Evolutionary conservation across 768 basidiomycete genomes (phyloP), one percentile per base, ranked within the genome.

Genomic region (Mrakia blollopis): DNA sequence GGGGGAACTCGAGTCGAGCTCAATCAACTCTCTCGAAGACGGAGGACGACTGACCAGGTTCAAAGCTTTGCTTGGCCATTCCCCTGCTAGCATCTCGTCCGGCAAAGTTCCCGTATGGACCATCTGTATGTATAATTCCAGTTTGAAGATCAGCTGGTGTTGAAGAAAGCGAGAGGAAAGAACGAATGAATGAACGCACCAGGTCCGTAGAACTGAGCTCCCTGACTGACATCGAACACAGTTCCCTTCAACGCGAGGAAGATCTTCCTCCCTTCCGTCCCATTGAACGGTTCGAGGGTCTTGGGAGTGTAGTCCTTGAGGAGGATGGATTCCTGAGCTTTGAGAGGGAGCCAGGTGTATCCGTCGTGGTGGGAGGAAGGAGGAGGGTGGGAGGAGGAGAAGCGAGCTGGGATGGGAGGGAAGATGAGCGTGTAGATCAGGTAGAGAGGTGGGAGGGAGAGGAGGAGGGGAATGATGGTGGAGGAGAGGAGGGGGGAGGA

Each of bases 21-120:
- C 69, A 23, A 69, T 35, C 14, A 3, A 6, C 21, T 23, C 32
- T 6, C 8, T 3, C 67, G 50, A 52, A 7, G 50, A 18, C 57
- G 57, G 6, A 14, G 35, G 9, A 39, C 41, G n/a, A 79, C 91
- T 72, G 81, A 93, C 94, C 93, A n/a, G 86, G 41, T 71, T 95
- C 95, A 80, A 97, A 98, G 3, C 94, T 96, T 85, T 98, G 95
- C 84, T 95, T 97, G 10, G 96, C 96, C 92, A 98, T 95, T 7
- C 96, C 95, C 52, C 95, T 86, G 23, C 93, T 95, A 1, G 96
- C 96, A 84, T 99, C 96, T 69, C 95, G 85, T 8, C 96, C 97
- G 3, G 97, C 95, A 86, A 99, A 98, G 84, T 95, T 96, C 41
- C 93, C 94, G 82, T 98, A 98, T 88, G 94, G 93, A 0, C 95